Conservation (phyloP, 371 early-diverging fungal species). For the Circinella minor region DNA sequence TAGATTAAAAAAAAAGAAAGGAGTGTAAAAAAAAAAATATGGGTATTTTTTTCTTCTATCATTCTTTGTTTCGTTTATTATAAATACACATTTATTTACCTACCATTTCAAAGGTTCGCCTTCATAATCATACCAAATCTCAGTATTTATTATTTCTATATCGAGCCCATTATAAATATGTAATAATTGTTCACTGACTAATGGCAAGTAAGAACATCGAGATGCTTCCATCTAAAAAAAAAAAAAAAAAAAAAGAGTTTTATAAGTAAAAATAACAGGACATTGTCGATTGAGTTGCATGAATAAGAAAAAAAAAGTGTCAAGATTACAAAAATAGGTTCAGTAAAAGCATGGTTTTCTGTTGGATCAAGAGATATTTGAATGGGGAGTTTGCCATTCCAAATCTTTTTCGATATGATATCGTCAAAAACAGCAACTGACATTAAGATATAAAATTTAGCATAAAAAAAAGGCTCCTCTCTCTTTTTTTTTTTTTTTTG, state of each 20-base stretch:
- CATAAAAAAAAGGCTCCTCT: neutral
- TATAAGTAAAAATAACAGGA: neutral
- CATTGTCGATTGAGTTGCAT: neutral
- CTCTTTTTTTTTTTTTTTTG: no score
- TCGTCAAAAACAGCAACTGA: constrained; percentile 22
- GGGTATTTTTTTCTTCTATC: neutral
- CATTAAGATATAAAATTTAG: constrained; percentile 16
- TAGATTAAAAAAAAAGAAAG: neutral
- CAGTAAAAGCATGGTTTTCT: constrained; percentile 32
- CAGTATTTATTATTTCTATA: constrained; percentile 35
- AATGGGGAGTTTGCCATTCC: constrained; percentile 65
- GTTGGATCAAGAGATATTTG: constrained; percentile 49
- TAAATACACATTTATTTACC: neutral
- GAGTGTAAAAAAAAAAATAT: neutral
- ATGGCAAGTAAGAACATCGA: constrained; percentile 69
- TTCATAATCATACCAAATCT: constrained; percentile 68
- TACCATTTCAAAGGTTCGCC: constrained; percentile 77
- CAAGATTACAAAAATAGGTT: constrained; percentile 57
- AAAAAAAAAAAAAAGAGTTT: neutral
- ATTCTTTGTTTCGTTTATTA: no score
- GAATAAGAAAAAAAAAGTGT: neutral
- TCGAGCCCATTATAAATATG: constrained; percentile 49
- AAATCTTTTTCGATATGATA: constrained; percentile 44
- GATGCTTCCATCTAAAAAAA: constrained; percentile 20
- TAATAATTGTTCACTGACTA: constrained; percentile 56